Conservation (phyloP, 768 basidiomycete species). For the Lactarius tabidus region DNA sequence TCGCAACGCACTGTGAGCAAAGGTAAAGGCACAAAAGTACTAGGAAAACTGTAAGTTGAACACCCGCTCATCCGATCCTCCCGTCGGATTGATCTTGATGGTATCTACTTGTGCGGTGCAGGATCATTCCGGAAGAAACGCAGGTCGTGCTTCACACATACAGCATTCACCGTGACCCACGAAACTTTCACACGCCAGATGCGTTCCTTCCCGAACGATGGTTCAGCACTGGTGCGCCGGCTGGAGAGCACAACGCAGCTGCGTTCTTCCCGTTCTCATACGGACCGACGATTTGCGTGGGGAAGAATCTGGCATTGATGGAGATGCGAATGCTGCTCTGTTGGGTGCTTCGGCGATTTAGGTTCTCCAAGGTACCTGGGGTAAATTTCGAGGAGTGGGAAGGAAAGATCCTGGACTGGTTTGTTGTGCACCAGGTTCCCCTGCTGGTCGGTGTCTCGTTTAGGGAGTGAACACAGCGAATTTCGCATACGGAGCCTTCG, state of each 20-base stretch:
- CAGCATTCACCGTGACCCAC: slow-evolving; percentile 1
- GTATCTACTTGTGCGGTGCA: too few relatives aligned
- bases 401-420: neutral
- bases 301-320: slow-evolving; percentile 23
- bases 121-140: neutral
- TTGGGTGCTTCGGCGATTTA: neutral
- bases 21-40: neutral
- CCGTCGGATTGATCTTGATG: too few relatives aligned
- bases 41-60: neutral
- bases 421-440: neutral
- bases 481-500: too few relatives aligned
- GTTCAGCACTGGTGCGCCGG: neutral
- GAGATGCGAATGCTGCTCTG: slow-evolving; percentile 17
- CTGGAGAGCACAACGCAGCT: slow-evolving; percentile 1
- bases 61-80: too few relatives aligned
- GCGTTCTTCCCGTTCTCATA: slow-evolving; percentile 26
- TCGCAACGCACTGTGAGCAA: neutral
- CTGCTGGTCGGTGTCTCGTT: neutral
- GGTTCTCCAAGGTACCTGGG: neutral
- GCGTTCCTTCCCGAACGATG: neutral
- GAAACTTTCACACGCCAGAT: neutral
- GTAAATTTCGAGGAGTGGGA: neutral
- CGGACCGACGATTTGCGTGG: slow-evolving; percentile 25
- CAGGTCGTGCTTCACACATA: neutral
- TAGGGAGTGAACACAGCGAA: neutral